These are phyloP conservation scores for Oryza glumipatula DNA, from an alignment of 176 grass and related monocot species.

Conservation along the genomic window DNA sequence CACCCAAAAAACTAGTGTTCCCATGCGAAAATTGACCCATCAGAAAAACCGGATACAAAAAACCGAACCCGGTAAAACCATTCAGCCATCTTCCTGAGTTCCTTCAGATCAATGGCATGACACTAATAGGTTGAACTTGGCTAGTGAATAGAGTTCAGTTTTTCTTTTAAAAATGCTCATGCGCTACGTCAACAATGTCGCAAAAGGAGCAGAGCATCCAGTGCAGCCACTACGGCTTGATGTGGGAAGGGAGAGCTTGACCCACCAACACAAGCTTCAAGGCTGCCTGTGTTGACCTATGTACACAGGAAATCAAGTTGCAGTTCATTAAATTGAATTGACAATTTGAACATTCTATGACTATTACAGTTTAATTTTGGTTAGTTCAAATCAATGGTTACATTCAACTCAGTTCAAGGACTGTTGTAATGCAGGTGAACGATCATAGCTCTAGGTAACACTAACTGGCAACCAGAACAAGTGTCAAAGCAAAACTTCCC, in stretches of 20 bases:
- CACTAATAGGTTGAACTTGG: too few relatives aligned
- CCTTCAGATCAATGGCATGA: too few relatives aligned
- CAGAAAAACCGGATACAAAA: too few relatives aligned
- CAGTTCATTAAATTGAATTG: not conserved
- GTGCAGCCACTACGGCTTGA: not conserved
- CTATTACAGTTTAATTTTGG: not conserved
- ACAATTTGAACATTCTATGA: not conserved
- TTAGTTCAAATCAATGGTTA: not conserved
- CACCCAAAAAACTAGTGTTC: too few relatives aligned
- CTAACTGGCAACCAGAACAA: not conserved
- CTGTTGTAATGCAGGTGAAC: not conserved
- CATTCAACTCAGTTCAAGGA: not conserved
- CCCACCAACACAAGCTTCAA: not conserved
- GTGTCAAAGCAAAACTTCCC: not conserved
- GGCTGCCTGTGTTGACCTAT: too few relatives aligned
- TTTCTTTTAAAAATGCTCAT: too few relatives aligned
- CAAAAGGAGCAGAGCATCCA: not conserved
- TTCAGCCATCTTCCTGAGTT: too few relatives aligned
- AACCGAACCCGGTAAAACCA: too few relatives aligned
- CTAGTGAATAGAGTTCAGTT: too few relatives aligned
- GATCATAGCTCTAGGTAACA: not conserved
- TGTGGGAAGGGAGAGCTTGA: not conserved
- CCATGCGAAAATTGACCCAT: too few relatives aligned
- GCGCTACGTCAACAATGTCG: too few relatives aligned
- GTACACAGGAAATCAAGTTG: not conserved